These are phyloP conservation scores for Cochlearia excelsa DNA, from an alignment of 345 rosid species.

Conservation along the genomic window DNA sequence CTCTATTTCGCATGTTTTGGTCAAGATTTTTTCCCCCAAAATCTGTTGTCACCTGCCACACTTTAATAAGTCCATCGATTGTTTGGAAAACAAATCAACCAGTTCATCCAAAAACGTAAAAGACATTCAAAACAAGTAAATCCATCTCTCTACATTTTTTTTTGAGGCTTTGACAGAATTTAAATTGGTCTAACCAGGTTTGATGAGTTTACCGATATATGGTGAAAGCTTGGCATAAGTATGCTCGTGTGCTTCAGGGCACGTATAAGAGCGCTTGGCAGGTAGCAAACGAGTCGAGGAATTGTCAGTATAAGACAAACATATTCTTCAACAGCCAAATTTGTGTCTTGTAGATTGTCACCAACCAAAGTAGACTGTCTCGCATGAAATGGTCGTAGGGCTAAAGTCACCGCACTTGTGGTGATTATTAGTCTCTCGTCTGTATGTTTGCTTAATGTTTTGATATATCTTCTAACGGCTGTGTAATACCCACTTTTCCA, in stretches of 20 bases:
- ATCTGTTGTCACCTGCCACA: slow-evolving; percentile 95
- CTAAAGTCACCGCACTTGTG: slow-evolving; percentile 75
- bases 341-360: slow-evolving; percentile 28
- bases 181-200: slow-evolving; percentile 6
- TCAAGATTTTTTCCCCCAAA: slow-evolving; percentile 51
- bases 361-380: slow-evolving; percentile 35
- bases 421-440: slow-evolving; percentile 76
- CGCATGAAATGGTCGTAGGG: slow-evolving; percentile 73
- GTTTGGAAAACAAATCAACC: slow-evolving; percentile 30
- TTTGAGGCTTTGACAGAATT: slow-evolving; percentile 9
- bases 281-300: slow-evolving; percentile 66
- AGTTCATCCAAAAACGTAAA: slow-evolving; percentile 7
- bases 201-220: slow-evolving; percentile 65
- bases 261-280: slow-evolving; percentile 72
- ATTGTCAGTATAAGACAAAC: slow-evolving; percentile 61
- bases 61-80: slow-evolving; percentile 68
- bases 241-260: slow-evolving; percentile 83
- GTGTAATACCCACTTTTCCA: slow-evolving; percentile 59
- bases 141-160: slow-evolving; percentile 10
- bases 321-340: slow-evolving; percentile 53
- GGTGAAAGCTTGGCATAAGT: slow-evolving; percentile 60
- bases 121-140: slow-evolving; percentile 4
- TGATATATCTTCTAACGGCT: slow-evolving; percentile 62
- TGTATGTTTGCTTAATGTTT: slow-evolving; percentile 42
- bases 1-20: slow-evolving; percentile 50